These are phyloP conservation scores for Dendrothele bispora DNA, from an alignment of 768 basidiomycete species.

Conservation along the genomic window DNA sequence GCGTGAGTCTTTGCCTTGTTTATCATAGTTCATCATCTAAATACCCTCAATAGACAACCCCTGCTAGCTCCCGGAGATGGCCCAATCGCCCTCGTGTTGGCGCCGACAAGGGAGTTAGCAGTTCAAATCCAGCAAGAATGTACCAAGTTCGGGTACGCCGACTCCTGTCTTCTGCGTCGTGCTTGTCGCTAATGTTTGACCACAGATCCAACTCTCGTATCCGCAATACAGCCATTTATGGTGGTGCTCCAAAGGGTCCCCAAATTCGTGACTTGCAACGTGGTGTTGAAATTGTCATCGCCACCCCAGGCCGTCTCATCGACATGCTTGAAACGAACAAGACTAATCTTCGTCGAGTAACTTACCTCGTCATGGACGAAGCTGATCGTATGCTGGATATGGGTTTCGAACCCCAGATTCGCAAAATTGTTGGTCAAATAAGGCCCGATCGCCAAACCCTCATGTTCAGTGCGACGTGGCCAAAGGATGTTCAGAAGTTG, in stretches of 20 bases:
- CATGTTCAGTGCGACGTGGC: constrained; percentile 99
- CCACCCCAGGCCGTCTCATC: constrained; percentile 96
- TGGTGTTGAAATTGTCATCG: constrained; percentile 97
- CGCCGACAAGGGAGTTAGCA: constrained; percentile 96
- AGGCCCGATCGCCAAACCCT: constrained; percentile 97
- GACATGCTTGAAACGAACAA: constrained; percentile 98
- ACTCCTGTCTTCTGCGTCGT: background rate
- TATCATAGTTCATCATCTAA: background rate
- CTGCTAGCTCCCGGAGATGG: constrained; percentile 92
- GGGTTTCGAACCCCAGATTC: constrained; percentile 99
- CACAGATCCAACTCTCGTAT: constrained; percentile 85
- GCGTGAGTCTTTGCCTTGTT: constrained; percentile 60
- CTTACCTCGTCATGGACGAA: constrained; percentile 99
- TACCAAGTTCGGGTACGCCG: constrained; percentile 88
- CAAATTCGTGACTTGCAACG: constrained; percentile 98
- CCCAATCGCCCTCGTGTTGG: constrained; percentile 94
- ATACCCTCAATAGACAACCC: constrained; percentile 64
- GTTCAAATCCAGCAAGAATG: constrained; percentile 99
- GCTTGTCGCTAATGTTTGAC: constrained; percentile 6
- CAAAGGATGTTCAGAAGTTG: constrained; percentile 97
- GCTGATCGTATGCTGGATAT: constrained; percentile 99
- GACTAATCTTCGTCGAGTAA: constrained; percentile 94
- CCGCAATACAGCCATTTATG: constrained; percentile 98
- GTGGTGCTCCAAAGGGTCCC: constrained; percentile 97
- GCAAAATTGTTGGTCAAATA: constrained; percentile 97